A percentile compares a stretch with the other conserved stretches of the same genome.
phyloP scores from a whole-genome alignment of 192 early-diverging fungal species.

The Entomortierella chlamydospora region DNA sequence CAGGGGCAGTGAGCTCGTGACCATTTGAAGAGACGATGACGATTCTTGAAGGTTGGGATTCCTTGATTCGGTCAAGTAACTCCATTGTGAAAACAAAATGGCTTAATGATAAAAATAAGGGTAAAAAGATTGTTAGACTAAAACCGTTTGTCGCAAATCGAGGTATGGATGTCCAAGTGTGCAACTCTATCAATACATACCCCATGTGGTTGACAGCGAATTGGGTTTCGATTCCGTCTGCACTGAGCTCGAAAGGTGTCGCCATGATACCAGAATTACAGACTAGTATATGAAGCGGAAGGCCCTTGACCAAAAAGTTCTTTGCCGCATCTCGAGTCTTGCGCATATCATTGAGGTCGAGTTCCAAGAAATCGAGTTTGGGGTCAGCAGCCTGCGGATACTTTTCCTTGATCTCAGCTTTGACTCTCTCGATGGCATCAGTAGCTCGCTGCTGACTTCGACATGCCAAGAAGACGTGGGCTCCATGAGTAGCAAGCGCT shows the following conservation, averaged over 20 bases:
- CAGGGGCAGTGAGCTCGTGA: conserved; percentile 9
- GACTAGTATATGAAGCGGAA: conserved; percentile 59
- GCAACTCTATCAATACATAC: not conserved
- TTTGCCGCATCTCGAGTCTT: conserved; percentile 29
- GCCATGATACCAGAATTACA: conserved; percentile 50
- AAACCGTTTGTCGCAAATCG: too few relatives aligned
- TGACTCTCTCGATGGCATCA: conserved; percentile 18
- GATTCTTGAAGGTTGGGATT: conserved; percentile 54
- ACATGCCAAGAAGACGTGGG: conserved; percentile 34
- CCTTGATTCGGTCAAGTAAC: conserved; percentile 45
- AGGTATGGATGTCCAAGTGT: not conserved
- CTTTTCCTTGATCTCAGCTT: conserved; percentile 24
- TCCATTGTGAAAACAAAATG: conserved; percentile 34
- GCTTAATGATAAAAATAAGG: too few relatives aligned
- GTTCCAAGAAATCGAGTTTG: conserved; percentile 38
- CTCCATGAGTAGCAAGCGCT: conserved; percentile 26
- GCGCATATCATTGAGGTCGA: conserved; percentile 34
- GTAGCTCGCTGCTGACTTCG: conserved; percentile 8
- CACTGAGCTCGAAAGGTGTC: conserved; percentile 21
- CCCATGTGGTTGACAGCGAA: conserved; percentile 62
- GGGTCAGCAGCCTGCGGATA: not conserved
- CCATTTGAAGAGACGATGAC: conserved; percentile 41
- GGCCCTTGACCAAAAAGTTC: conserved; percentile 26
- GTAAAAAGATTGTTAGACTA: not conserved
- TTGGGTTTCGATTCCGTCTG: conserved; percentile 53